These are phyloP conservation scores for Kuraishia capsulata DNA, from an alignment of 805 yeast genomes.

Conservation along the genomic window DNA sequence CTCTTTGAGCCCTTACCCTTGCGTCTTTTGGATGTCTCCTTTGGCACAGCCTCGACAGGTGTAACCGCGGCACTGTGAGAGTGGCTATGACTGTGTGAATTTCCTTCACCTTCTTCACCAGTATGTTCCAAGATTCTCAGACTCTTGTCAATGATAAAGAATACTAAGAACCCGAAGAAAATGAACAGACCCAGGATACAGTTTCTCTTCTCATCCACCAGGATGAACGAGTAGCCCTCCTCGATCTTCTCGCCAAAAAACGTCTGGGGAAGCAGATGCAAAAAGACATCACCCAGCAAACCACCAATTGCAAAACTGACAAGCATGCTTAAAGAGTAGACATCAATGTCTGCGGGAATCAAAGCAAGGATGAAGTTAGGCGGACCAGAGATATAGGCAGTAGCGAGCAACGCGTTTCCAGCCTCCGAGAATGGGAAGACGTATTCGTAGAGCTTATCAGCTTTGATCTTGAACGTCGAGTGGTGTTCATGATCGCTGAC, in stretches of 20 bases:
- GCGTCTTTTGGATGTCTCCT: conserved; percentile 10
- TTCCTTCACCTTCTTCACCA: conserved; percentile 18
- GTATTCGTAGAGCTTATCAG: conserved; percentile 26
- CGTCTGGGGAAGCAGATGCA: conserved; percentile 65
- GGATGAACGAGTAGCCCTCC: conserved; percentile 31
- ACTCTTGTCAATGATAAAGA: conserved; percentile 54
- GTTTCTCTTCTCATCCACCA: conserved; percentile 43
- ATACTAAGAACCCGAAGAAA: conserved; percentile 50
- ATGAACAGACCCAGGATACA: conserved; percentile 43
- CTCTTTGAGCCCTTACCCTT: conserved; percentile 9
- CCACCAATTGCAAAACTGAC: conserved; percentile 76
- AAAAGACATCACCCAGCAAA: conserved; percentile 62
- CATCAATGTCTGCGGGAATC: conserved; percentile 48
- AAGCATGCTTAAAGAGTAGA: conserved; percentile 38
- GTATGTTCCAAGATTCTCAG: conserved; percentile 40
- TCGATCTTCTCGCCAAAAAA: conserved; percentile 43
- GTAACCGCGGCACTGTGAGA: conserved; percentile 5
- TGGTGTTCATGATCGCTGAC: conserved; percentile 6
- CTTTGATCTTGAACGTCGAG: conserved; percentile 5
- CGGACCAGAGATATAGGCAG: conserved; percentile 54
- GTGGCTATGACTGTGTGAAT: conserved; percentile 38
- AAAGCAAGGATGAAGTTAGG: conserved; percentile 49
- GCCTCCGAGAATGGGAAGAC: conserved; percentile 49
- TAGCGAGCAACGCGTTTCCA: conserved; percentile 54
- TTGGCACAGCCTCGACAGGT: conserved; percentile 8